phyloP scores from a whole-genome alignment of 805 yeast genomes.

The Jamesozyma rosinii region DNA sequence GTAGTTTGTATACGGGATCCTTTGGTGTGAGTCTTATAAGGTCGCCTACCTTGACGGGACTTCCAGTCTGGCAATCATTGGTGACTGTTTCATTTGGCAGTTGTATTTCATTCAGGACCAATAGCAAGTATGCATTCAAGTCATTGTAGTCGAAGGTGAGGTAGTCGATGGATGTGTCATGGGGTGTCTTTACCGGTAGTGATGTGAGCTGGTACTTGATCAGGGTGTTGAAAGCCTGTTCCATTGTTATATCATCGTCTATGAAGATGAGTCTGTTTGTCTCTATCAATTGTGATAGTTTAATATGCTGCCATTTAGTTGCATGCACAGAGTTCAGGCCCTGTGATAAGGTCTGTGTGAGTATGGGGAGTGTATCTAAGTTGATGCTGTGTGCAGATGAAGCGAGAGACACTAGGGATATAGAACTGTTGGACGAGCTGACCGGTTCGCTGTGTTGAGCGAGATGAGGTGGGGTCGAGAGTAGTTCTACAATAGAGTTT shows the following conservation, averaged over 20 bases:
- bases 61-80: slow-evolving; percentile 65
- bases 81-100: slow-evolving; percentile 19
- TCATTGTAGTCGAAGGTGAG: slow-evolving; percentile 86
- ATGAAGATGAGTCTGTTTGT: slow-evolving; percentile 64
- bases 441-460: slow-evolving; percentile 15
- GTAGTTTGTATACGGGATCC: slow-evolving; percentile 74
- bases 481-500: slow-evolving; percentile 49
- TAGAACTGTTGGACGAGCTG: slow-evolving; percentile 7
- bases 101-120: slow-evolving; percentile 64
- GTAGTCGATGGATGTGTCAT: slow-evolving; percentile 48
- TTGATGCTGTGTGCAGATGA: background rate
- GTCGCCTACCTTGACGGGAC: slow-evolving; percentile 80
- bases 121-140: slow-evolving; percentile 70
- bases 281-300: slow-evolving; percentile 64
- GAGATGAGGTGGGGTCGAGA: slow-evolving; percentile 68
- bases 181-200: slow-evolving; percentile 55
- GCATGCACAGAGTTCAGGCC: slow-evolving; percentile 28
- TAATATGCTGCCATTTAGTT: slow-evolving; percentile 60
- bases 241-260: slow-evolving; percentile 59
- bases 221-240: slow-evolving; percentile 75
- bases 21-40: slow-evolving; percentile 76
- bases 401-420: slow-evolving; percentile 6
- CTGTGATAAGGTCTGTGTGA: slow-evolving; percentile 9
- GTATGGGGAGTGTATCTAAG: background rate
- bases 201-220: slow-evolving; percentile 67